Evolutionary conservation across 768 basidiomycete species (phyloP), one percentile per base, ranked within the genome.

Genomic region (Termitomyces bulborhizus): DNA sequence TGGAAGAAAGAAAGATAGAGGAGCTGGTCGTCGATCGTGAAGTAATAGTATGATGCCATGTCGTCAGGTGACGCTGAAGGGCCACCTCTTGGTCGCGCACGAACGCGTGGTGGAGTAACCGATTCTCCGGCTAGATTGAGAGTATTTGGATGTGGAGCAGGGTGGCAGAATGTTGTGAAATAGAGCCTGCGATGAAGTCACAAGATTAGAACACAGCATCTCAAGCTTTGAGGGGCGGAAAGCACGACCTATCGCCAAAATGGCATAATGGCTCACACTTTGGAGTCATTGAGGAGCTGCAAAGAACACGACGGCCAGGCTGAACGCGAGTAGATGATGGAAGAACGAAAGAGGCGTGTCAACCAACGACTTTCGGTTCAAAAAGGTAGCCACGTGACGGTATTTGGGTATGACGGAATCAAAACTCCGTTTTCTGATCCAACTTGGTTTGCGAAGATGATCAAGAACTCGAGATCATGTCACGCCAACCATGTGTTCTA

Each of bases 1-100:
- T 93, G 86, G 69, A 89, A 95, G 80, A 97, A 97, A 32, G 89
- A 91, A 60, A 93, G 81, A 74, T 97, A 97, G 62, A 88, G 79
- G 37, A 97, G 79, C 61, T 93, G 88, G 76, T 94, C 88, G 71
- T 97, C 93, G 73, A 96, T 83, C 54, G 89, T 91, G 75, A 96
- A 93, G 73, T 88, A 96, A 73, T 91, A 90, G 69, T 90, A 91
- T 51, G 80, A 78, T 54, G 86, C 82, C 60, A 82, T 78, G 60
- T 88, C 87, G 63, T 93, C 88, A 24, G 86, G 83, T 15, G 88
- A 79, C 26, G 81, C 75, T 42, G 84, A 79, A 32, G 82, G 79
- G n/a, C 80, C 79, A 39, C 75, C 80, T 66, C 73, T 78, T 7
- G 81, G 76, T 64, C 78, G 78, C 49, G 80, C 75, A 58, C 88